A percentile compares a stretch with the other conserved stretches of the same genome.
These are phyloP conservation scores for Raphanus sativus DNA, from an alignment of 345 rosid species.

Conservation along the genomic window DNA sequence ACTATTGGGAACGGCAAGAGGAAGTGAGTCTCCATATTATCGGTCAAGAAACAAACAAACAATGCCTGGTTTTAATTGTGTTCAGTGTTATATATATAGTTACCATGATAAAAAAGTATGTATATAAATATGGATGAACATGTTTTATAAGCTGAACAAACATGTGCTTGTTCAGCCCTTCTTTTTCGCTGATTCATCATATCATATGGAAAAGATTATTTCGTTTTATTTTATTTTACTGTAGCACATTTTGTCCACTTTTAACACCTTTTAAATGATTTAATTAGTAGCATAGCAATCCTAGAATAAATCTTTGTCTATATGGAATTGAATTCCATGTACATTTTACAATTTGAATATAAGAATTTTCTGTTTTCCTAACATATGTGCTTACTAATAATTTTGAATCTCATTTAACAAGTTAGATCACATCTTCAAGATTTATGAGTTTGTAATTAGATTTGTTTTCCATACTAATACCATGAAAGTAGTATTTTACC, in stretches of 20 bases:
- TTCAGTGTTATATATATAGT: not conserved
- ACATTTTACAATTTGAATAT: not conserved
- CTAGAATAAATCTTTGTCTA: not conserved
- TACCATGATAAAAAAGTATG: not conserved
- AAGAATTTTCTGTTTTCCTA: not conserved
- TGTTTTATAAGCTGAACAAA: not conserved
- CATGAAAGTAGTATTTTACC: not conserved
- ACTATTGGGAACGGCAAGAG: constrained; percentile 51
- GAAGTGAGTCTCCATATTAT: constrained; percentile 13
- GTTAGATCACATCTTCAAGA: not conserved
- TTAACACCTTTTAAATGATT: not conserved
- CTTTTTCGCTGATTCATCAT: too few species aligned
- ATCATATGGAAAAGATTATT: too few species aligned
- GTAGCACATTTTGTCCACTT: not conserved
- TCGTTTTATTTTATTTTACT: too few species aligned
- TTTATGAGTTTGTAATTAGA: constrained; percentile 1
- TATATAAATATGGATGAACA: not conserved
- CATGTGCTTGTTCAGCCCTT: too few species aligned
- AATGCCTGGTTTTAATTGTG: not conserved
- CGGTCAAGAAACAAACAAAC: constrained; percentile 1
- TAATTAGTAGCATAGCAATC: not conserved
- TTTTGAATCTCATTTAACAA: not conserved
- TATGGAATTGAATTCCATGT: constrained; percentile 1
- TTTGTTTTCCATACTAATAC: constrained; percentile 17
- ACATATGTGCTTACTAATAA: not conserved